These are phyloP conservation scores for Acanthamoeba culbertsoni DNA, from an alignment of 208 protist species.

Conservation along the genomic window DNA sequence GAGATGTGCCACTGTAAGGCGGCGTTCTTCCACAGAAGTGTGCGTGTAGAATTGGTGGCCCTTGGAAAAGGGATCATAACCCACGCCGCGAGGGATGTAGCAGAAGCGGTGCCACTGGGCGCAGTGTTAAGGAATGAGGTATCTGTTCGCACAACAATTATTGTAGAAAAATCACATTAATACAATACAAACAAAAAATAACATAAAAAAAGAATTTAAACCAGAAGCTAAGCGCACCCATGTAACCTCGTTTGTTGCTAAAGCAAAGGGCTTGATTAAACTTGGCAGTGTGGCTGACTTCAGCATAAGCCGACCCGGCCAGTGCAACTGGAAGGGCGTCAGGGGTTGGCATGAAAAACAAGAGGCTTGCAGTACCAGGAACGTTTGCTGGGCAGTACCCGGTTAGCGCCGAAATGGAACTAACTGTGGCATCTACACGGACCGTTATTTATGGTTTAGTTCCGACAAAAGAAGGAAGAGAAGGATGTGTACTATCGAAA, in stretches of 20 bases:
- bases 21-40: background rate
- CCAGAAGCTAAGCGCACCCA: background rate
- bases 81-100: background rate
- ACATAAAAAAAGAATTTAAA: background rate
- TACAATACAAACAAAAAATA: background rate
- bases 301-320: background rate
- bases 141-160: background rate
- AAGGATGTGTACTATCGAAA: background rate
- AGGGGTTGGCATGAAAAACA: background rate
- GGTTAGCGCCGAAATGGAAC: background rate
- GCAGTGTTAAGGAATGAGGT: slow-evolving; percentile 20
- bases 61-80: background rate
- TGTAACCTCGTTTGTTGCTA: background rate
- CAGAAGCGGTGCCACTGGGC: background rate
- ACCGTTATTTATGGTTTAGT: background rate
- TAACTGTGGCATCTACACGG: background rate
- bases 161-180: background rate
- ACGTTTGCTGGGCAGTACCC: slow-evolving; percentile 1
- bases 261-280: background rate
- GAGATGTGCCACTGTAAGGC: background rate
- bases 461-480: background rate
- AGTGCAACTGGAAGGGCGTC: background rate
- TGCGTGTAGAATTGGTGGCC: background rate
- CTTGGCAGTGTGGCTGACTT: background rate
- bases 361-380: background rate